Percentiles rank a stretch among this genome's conserved stretches.
Evolutionary conservation across 176 grass and related monocot genomes (phyloP).

Genomic region (Bromus sterilis): DNA sequence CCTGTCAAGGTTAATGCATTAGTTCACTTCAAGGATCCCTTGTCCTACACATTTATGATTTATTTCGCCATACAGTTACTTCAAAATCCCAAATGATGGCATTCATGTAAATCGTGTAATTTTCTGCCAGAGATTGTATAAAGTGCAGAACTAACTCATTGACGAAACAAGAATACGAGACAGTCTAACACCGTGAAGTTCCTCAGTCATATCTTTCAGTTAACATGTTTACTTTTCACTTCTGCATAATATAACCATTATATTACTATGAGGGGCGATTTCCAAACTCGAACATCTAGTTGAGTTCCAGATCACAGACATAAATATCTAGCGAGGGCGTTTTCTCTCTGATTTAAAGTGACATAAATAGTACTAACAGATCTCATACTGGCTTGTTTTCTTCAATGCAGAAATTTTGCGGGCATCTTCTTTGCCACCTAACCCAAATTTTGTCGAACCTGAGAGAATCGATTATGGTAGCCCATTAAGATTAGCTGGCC

Average conservation of each 20-base stretch:
- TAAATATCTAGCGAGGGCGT: background rate
- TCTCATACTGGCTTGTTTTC: conserved; percentile 12
- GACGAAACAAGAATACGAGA: background rate
- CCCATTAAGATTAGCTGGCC: conserved; percentile 58
- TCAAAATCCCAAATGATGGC: background rate
- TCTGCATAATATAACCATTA: background rate
- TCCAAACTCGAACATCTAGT: background rate
- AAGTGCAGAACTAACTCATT: background rate
- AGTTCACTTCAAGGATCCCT: background rate
- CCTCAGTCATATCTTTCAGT: background rate
- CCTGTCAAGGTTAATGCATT: background rate
- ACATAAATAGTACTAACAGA: background rate
- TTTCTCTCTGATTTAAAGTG: conserved; percentile 13
- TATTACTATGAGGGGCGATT: background rate
- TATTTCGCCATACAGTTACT: background rate
- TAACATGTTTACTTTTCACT: background rate
- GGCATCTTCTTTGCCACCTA: conserved; percentile 72
- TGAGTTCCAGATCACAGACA: background rate
- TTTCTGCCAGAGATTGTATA: background rate
- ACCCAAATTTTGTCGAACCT: conserved; percentile 68
- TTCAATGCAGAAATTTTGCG: conserved; percentile 81
- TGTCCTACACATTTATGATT: background rate
- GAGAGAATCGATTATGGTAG: conserved; percentile 71
- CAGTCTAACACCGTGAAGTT: background rate
- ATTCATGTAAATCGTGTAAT: background rate